Evolutionary conservation across 768 basidiomycete genomes (phyloP).

Genomic region (Nidula microcarpa): DNA sequence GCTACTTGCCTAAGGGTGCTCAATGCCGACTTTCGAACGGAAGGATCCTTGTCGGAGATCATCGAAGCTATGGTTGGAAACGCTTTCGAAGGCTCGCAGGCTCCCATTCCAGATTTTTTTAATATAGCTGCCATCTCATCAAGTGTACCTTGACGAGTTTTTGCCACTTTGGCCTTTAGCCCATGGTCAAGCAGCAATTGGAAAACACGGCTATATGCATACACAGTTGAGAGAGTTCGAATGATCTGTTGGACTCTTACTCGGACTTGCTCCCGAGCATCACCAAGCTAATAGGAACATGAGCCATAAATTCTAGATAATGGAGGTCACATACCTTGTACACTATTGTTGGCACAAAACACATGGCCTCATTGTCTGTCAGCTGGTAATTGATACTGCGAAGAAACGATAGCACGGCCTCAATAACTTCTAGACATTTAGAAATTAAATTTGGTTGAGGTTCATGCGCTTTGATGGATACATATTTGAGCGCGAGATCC

Average conservation of each 20-base stretch:
- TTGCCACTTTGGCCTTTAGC: constrained; percentile 84
- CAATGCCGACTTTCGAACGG: constrained; percentile 85
- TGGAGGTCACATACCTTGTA: constrained; percentile 61
- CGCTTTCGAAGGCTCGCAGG: constrained; percentile 79
- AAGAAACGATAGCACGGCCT: constrained; percentile 73
- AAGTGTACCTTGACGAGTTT: constrained; percentile 82
- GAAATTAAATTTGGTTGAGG: constrained; percentile 86
- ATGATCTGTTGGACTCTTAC: constrained; percentile 80
- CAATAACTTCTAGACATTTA: constrained; percentile 86
- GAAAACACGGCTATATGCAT: constrained; percentile 91
- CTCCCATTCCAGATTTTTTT: constrained; percentile 77
- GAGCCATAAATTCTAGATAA: not conserved
- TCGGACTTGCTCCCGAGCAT: constrained; percentile 81
- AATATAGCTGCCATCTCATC: constrained; percentile 79
- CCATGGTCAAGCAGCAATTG: constrained; percentile 87
- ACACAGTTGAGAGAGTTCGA: constrained; percentile 82
- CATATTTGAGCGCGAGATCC: constrained; percentile 91
- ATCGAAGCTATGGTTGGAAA: constrained; percentile 74
- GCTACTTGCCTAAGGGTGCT: constrained; percentile 67
- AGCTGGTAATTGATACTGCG: constrained; percentile 72
- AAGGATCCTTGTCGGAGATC: constrained; percentile 87
- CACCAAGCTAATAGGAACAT: constrained; percentile 69
- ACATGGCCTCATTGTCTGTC: constrained; percentile 80
- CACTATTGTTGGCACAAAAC: constrained; percentile 87
- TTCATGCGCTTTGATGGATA: constrained; percentile 85